Evolutionary conservation across 208 protist species (phyloP).

Genomic region (Crithidia acanthocephali): DNA sequence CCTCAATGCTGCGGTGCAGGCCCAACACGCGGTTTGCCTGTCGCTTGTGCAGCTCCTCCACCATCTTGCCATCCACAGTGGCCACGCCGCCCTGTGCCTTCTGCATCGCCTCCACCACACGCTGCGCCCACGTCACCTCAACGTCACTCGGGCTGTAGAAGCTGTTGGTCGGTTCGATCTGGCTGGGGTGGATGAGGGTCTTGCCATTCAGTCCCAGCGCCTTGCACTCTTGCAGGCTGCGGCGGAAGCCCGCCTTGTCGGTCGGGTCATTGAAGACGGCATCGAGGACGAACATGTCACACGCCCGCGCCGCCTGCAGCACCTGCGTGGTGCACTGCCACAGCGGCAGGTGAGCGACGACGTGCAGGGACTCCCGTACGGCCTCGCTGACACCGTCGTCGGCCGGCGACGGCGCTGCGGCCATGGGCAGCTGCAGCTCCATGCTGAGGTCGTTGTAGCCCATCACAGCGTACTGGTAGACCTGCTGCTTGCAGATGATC

Average conservation of each 20-base stretch:
- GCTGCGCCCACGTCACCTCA: conserved; percentile 72
- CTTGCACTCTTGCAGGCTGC: conserved; percentile 49
- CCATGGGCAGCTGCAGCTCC: conserved; percentile 51
- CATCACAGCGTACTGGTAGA: conserved; percentile 80
- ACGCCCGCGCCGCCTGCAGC: conserved; percentile 61
- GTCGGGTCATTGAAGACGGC: conserved; percentile 78
- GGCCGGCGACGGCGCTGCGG: conserved; percentile 11
- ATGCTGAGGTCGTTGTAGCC: conserved; percentile 63
- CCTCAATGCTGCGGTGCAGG: conserved; percentile 39
- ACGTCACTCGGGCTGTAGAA: conserved; percentile 57
- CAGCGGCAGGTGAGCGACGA: conserved; percentile 47
- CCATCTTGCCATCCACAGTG: conserved; percentile 65
- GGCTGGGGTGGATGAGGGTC: conserved; percentile 69
- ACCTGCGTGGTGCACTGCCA: conserved; percentile 63
- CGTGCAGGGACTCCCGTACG: conserved; percentile 24
- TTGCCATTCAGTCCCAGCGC: conserved; percentile 86
- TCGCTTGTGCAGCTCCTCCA: conserved; percentile 71
- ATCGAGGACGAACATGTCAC: conserved; percentile 76
- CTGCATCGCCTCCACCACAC: conserved; percentile 43
- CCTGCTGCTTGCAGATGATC: conserved; percentile 60
- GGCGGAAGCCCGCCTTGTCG: conserved; percentile 67
- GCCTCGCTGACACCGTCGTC: conserved; percentile 8
- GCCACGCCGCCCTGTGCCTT: conserved; percentile 37
- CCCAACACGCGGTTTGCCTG: conserved; percentile 45
- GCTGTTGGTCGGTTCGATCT: conserved; percentile 70